A percentile compares a stretch with the other conserved stretches of the same genome.
These are phyloP conservation scores for Trametes maxima DNA, from an alignment of 768 basidiomycete genomes.

Conservation along the genomic window DNA sequence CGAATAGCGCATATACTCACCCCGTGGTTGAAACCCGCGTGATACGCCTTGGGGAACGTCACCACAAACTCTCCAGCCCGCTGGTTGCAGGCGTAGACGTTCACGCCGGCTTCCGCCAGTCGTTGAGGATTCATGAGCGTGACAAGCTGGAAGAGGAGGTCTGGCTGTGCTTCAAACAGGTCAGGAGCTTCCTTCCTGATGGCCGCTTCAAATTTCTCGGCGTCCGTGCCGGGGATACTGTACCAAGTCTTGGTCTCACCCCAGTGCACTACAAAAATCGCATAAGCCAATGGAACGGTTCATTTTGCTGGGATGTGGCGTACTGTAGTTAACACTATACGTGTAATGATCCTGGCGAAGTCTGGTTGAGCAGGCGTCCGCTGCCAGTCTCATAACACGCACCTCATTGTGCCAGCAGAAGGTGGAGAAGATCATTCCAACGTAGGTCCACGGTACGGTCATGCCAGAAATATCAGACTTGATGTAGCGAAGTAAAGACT, in stretches of 20 bases:
- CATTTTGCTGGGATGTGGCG: slow-evolving; percentile 31
- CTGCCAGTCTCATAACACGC: slow-evolving; percentile 25
- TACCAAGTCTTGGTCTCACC: slow-evolving; percentile 99
- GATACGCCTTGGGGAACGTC: slow-evolving; percentile 97
- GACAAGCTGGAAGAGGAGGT: slow-evolving; percentile 95
- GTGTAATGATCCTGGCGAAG: slow-evolving; percentile 88
- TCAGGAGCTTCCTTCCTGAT: slow-evolving; percentile 96
- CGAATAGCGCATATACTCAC: slow-evolving; percentile 49
- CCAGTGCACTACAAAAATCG: slow-evolving; percentile 79
- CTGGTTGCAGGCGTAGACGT: slow-evolving; percentile 94
- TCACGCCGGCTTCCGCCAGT: slow-evolving; percentile 84
- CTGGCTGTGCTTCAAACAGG: slow-evolving; percentile 96
- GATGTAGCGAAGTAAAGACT: slow-evolving; percentile 94
- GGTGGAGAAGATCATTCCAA: slow-evolving; percentile 98
- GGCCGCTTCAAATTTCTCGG: slow-evolving; percentile 94
- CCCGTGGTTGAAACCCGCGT: slow-evolving; percentile 98
- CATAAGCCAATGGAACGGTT: slow-evolving; percentile 12
- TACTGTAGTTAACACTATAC: slow-evolving; percentile 93
- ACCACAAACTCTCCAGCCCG: slow-evolving; percentile 97
- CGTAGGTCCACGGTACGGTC: slow-evolving; percentile 99
- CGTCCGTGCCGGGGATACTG: slow-evolving; percentile 93
- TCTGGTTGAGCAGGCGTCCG: slow-evolving; percentile 24
- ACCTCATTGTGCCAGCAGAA: slow-evolving; percentile 99
- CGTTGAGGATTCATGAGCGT: slow-evolving; percentile 96
- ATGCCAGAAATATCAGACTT: slow-evolving; percentile 99